A percentile compares a stretch with the other conserved stretches of the same genome.
Conservation (phyloP, 805 yeast species). For the Suhomyces sp. region DNA sequence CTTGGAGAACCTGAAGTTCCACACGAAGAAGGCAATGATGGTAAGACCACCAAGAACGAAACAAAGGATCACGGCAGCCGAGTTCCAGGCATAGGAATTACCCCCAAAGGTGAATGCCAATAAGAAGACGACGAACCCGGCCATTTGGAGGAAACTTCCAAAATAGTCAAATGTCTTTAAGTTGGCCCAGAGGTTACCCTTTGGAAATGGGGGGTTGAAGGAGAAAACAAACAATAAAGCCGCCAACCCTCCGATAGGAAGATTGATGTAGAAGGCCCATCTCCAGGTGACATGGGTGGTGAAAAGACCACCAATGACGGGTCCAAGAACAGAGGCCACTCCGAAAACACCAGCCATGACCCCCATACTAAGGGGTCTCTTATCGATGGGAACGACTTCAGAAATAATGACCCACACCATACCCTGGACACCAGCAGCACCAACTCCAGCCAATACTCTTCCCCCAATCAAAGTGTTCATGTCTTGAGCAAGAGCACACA, state of each 20-base stretch:
- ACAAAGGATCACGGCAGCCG: constrained; percentile 23
- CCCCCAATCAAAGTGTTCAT: constrained; percentile 45
- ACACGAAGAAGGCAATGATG: constrained; percentile 15
- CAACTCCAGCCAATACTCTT: constrained; percentile 37
- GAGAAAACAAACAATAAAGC: constrained; percentile 15
- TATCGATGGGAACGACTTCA: constrained; percentile 32
- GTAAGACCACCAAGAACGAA: constrained; percentile 22
- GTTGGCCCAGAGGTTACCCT: constrained; percentile 12
- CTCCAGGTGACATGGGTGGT: constrained; percentile 25
- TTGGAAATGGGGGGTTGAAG: constrained; percentile 21
- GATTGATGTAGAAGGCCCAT: constrained; percentile 28
- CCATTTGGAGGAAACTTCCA: constrained; percentile 18
- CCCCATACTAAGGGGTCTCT: constrained; percentile 23
- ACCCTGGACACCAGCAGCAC: constrained; percentile 37
- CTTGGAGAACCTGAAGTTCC: constrained; percentile 19
- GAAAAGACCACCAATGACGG: constrained; percentile 26
- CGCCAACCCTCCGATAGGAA: constrained; percentile 25
- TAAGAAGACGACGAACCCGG: constrained; percentile 23
- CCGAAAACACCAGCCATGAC: constrained; percentile 19
- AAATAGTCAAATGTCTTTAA: constrained; percentile 20
- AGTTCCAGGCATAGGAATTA: constrained; percentile 19
- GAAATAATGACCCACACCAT: constrained; percentile 28
- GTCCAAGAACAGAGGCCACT: constrained; percentile 25
- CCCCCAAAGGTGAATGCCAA: constrained; percentile 26
- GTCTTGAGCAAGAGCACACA: constrained; percentile 35